A percentile compares a stretch with the other conserved stretches of the same genome.
These are phyloP conservation scores for Capsicum rhomboideum DNA, from an alignment of 257 asterid species.

Conservation along the genomic window DNA sequence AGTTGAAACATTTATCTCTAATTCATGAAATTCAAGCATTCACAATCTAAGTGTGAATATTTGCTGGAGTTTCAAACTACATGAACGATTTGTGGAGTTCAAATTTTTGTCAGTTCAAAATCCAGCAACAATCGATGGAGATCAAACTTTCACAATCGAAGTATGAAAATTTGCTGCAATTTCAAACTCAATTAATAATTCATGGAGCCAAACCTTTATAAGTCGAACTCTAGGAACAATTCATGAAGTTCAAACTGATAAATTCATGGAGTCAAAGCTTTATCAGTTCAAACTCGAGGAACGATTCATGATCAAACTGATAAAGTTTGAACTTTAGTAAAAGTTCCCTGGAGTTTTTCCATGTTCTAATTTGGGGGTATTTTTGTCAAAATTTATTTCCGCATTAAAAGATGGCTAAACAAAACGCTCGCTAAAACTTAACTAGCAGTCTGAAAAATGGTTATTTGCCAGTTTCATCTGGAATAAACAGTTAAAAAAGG, in stretches of 20 bases:
- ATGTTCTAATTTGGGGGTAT: not conserved
- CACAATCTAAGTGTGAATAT: not conserved
- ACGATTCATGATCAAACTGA: not conserved
- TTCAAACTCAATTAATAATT: not conserved
- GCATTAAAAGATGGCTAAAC: not conserved
- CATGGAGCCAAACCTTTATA: not conserved
- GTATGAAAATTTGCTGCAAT: not conserved
- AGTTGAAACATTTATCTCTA: not conserved
- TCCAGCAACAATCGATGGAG: not conserved
- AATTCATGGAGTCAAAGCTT: not conserved
- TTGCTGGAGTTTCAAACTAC: not conserved
- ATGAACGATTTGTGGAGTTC: not conserved
- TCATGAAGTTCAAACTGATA: not conserved
- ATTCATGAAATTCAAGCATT: not conserved
- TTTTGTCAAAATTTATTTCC: not conserved
- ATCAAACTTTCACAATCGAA: not conserved
- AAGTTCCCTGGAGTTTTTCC: not conserved
- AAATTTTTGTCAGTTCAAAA: not conserved
- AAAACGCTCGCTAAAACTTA: not conserved
- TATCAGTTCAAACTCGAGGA: not conserved
- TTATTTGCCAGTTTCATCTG: not conserved
- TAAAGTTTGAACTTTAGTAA: not conserved
- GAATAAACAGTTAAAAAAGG: not conserved
- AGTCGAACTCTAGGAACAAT: not conserved
- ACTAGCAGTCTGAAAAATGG: not conserved